A percentile compares a stretch with the other conserved stretches of the same genome.
phyloP scores from a whole-genome alignment of 2,329 filamentous ascomycete species.

The Akanthomyces uredinophilus region DNA sequence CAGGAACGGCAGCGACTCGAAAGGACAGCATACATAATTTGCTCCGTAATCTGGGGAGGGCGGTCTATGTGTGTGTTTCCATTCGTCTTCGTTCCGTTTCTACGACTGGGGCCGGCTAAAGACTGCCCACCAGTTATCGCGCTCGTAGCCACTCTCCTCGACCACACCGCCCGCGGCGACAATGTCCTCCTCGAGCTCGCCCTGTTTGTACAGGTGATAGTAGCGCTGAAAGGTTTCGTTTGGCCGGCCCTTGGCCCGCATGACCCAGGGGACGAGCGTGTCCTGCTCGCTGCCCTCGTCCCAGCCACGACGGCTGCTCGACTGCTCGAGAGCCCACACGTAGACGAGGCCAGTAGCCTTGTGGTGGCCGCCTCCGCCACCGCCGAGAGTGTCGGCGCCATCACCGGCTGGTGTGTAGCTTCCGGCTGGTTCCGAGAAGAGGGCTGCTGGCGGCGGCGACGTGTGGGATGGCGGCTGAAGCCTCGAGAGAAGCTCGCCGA shows the following conservation, averaged over 20 bases:
- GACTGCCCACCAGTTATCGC: slow-evolving; percentile 97
- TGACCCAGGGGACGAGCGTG: slow-evolving; percentile 92
- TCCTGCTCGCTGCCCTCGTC: slow-evolving; percentile 79
- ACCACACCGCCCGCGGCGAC: slow-evolving; percentile 67
- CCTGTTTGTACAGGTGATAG: slow-evolving; percentile 85
- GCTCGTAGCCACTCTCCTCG: slow-evolving; percentile 82
- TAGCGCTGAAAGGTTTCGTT: slow-evolving; percentile 75
- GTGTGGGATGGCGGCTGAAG: neutral
- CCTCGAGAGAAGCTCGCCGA: slow-evolving; percentile 57
- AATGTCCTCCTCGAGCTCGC: slow-evolving; percentile 81
- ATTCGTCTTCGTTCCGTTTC: neutral
- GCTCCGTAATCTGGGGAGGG: neutral
- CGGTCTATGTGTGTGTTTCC: slow-evolving; percentile 9
- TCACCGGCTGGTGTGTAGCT: neutral
- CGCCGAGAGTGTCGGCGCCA: slow-evolving; percentile 16
- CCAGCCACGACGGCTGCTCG: slow-evolving; percentile 81
- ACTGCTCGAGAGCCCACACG: slow-evolving; percentile 95
- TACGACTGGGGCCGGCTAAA: slow-evolving; percentile 24
- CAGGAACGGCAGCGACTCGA: no score
- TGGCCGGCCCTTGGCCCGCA: slow-evolving; percentile 36
- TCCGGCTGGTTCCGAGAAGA: neutral
- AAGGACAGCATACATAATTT: no score
- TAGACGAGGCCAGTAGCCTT: slow-evolving; percentile 71
- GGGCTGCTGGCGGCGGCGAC: slow-evolving; percentile 46
- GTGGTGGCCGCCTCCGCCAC: slow-evolving; percentile 21